Percentiles rank a stretch among this genome's conserved stretches.
Evolutionary conservation across 805 yeast genomes (phyloP).

Genomic region (Candida wancherniae): DNA sequence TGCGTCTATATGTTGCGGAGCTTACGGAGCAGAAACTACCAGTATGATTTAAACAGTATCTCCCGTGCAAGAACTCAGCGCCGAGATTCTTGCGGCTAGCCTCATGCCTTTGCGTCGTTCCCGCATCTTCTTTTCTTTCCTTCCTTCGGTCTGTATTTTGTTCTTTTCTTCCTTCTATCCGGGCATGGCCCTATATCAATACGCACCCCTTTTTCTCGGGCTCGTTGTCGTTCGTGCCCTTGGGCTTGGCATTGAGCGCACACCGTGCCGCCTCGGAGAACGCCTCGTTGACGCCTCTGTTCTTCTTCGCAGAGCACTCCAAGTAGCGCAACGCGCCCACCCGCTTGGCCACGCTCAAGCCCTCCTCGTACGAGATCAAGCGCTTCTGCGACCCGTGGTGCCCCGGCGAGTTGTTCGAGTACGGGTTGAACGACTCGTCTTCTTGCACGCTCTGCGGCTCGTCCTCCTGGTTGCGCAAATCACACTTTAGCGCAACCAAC

Average conservation of each 20-base stretch:
- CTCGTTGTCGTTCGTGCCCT: conserved; percentile 55
- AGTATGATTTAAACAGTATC: too few species aligned
- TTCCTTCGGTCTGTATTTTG: neutral
- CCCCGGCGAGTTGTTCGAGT: conserved; percentile 25
- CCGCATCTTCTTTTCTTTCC: neutral
- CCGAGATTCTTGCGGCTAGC: too few species aligned
- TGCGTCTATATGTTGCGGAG: too few species aligned
- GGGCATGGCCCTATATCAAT: conserved; percentile 34
- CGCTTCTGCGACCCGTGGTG: conserved; percentile 41
- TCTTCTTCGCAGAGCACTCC: conserved; percentile 95
- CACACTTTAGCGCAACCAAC: conserved; percentile 91
- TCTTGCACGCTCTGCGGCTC: conserved; percentile 21
- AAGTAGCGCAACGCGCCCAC: conserved; percentile 92
- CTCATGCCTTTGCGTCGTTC: too few species aligned
- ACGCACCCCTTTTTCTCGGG: conserved; percentile 38
- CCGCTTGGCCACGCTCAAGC: conserved; percentile 84
- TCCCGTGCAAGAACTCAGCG: too few species aligned
- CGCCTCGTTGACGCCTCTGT: conserved; percentile 98
- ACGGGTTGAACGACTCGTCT: conserved; percentile 31
- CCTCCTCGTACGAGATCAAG: conserved; percentile 86
- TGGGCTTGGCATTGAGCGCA: conserved; percentile 84
- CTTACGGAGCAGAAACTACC: too few species aligned
- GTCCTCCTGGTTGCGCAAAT: conserved; percentile 65
- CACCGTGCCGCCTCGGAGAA: conserved; percentile 98
- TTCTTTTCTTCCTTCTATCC: too few species aligned